A percentile compares a stretch with the other conserved stretches of the same genome.
Conservation (phyloP, 257 asterid genomes). For the Penstemon barbatus region DNA sequence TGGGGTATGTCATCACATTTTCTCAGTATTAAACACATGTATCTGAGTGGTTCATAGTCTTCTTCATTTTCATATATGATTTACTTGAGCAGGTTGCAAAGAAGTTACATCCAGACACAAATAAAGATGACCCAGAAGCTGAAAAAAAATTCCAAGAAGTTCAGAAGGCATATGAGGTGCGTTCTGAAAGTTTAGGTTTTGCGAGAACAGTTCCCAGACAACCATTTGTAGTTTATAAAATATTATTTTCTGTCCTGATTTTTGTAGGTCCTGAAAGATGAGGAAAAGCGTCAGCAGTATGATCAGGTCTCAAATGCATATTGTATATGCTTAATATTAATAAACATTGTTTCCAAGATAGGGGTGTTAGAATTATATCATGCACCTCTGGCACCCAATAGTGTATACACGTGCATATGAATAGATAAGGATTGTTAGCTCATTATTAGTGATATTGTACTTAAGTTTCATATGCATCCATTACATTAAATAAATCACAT, state of each 20-base stretch:
- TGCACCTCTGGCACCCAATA: constrained; percentile 1
- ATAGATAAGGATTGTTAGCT: background rate
- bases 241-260: constrained; percentile 14
- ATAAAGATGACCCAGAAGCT: constrained; percentile 88
- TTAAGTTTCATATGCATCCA: background rate
- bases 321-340: background rate
- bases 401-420: constrained; percentile 13
- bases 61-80: constrained; percentile 18
- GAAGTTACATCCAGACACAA: constrained; percentile 87
- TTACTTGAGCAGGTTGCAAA: constrained; percentile 72
- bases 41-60: background rate
- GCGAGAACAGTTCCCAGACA: background rate
- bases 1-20: constrained; percentile 45
- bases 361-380: background rate
- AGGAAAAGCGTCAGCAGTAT: constrained; percentile 78
- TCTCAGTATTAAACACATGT: background rate
- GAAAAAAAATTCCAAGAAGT: constrained; percentile 82
- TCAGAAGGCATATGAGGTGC: constrained; percentile 89
- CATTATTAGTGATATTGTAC: background rate
- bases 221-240: background rate
- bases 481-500: background rate
- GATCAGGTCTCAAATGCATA: constrained; percentile 58
- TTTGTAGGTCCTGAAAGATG: constrained; percentile 86
- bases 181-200: constrained; percentile 21
- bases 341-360: constrained; percentile 17